A percentile compares a stretch with the other conserved stretches of the same genome.
These are phyloP conservation scores for Arabidopsis lyrata DNA, from an alignment of 441 rosid genomes.

Conservation along the genomic window DNA sequence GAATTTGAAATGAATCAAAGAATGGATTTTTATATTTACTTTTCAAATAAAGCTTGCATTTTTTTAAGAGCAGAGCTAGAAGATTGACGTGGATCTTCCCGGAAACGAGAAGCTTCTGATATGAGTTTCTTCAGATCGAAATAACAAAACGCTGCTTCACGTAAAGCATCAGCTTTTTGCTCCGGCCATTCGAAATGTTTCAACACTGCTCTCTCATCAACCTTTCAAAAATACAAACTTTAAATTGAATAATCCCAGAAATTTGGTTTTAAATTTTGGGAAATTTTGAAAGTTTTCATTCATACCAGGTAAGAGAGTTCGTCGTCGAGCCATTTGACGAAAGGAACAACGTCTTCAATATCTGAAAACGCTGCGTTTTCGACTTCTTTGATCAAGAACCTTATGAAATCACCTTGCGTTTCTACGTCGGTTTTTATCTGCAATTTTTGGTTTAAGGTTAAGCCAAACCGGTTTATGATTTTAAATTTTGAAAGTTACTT, in stretches of 20 bases:
- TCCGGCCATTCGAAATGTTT: constrained; percentile 98
- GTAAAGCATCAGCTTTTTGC: constrained; percentile 87
- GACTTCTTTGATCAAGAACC: constrained; percentile 84
- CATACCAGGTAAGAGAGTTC: constrained; percentile 89
- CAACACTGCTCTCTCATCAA: constrained; percentile 93
- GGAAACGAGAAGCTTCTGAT: constrained; percentile 75
- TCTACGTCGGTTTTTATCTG: constrained; percentile 98
- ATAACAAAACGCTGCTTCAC: constrained; percentile 94
- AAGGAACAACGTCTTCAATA: constrained; percentile 91
- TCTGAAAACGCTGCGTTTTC: constrained; percentile 80
- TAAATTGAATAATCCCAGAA: not conserved
- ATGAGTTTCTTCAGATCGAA: constrained; percentile 83
- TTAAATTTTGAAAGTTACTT: constrained; percentile 22
- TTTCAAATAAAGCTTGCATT: constrained; percentile 89
- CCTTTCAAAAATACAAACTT: constrained; percentile 48
- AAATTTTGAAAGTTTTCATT: not conserved
- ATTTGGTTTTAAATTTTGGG: not conserved
- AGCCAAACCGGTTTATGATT: constrained; percentile 17
- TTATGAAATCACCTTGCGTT: constrained; percentile 91
- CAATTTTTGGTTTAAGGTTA: constrained; percentile 1
- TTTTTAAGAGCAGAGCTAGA: constrained; percentile 80
- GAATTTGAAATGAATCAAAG: not conserved
- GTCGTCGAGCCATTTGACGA: constrained; percentile 95
- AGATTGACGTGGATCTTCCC: constrained; percentile 68
- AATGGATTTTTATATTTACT: constrained; percentile 46